Base-by-base conservation (phyloP, 2,329 filamentous ascomycete genomes). In the Diaporthe citrichinensis region DNA sequence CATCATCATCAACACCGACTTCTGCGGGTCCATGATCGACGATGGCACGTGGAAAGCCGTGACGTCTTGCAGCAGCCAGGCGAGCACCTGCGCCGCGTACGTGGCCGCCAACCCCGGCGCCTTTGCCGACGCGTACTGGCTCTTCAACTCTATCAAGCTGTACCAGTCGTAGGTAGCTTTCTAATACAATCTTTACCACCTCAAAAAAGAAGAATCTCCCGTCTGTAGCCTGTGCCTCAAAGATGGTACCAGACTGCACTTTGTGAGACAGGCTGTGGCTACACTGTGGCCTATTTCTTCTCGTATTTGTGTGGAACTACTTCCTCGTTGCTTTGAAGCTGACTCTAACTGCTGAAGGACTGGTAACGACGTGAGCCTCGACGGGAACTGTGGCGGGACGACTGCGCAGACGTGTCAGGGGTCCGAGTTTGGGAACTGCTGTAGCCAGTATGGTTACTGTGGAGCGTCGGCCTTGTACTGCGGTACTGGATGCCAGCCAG, bases 41-140 rank as follows among this genome's bases (percentile, higher is more conserved):
- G 72, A 76, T 41, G 72, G 74, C 39, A 73, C 72, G 9, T 79
- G 78, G 79, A 41, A n/a, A 15, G 58, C 61, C 34, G 78, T 77
- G 23, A 61, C 74, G 20, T 53, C 72, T n/a, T 80, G 78, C 74
- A 73, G 68, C 23, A 77, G 68, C 62, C 71, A 76, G 7, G 78
- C 77, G 36, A 62, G 68, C 20, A 78, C 77, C 4, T 93, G 92
- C 83, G 80, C 88, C 17, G 86, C 85, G 31, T 93, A 86, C 80
- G 92, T 93, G 15, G 84, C 84, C 73, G 86, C 89, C 77, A 90
- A 92, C 79, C 90, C 91, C 0, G 78, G 82, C 10, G 90, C 86
- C 1, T 93, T 92, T 79, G 78, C 80, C 15, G 86, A 91, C 25
- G 86, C 90, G 7, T 92, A 90, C 82, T 93, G 91, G 89, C 83